A percentile compares a stretch with the other conserved stretches of the same genome.
Evolutionary conservation across 805 yeast species (phyloP).

Genomic region (Metschnikowia koreensis): DNA sequence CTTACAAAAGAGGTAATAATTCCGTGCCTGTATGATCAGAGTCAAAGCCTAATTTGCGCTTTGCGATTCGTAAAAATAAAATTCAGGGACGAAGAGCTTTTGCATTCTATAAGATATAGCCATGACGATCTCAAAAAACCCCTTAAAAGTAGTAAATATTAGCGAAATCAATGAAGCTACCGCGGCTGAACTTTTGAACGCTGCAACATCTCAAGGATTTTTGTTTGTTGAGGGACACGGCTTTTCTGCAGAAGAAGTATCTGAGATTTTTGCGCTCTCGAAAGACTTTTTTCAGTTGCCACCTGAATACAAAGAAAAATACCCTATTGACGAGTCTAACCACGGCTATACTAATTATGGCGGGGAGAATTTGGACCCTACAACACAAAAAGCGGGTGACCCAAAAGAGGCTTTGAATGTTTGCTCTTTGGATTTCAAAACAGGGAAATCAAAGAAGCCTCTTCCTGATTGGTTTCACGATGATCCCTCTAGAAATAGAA

Average conservation of each 20-base stretch:
- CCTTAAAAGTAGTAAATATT: constrained; percentile 58
- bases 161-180: constrained; percentile 41
- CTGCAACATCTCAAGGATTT: constrained; percentile 65
- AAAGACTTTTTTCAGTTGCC: constrained; percentile 53
- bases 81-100: not conserved
- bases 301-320: constrained; percentile 47
- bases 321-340: constrained; percentile 53
- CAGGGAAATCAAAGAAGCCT: constrained; percentile 40
- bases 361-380: constrained; percentile 50
- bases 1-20: not conserved
- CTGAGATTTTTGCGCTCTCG: constrained; percentile 48
- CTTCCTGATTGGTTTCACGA: constrained; percentile 53
- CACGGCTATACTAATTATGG: constrained; percentile 58
- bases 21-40: not conserved
- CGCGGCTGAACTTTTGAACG: constrained; percentile 52
- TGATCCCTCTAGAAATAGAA: constrained; percentile 38
- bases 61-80: not conserved
- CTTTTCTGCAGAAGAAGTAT: constrained; percentile 55
- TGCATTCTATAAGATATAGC: not conserved
- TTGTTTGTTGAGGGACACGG: constrained; percentile 66
- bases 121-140: constrained; percentile 30
- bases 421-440: constrained; percentile 48
- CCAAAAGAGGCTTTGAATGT: constrained; percentile 73
- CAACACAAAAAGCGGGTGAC: constrained; percentile 44
- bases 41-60: not conserved